These are phyloP conservation scores for Fusarium pseudoanthophilum DNA, from an alignment of 2,329 filamentous ascomycete species.

Conservation along the genomic window DNA sequence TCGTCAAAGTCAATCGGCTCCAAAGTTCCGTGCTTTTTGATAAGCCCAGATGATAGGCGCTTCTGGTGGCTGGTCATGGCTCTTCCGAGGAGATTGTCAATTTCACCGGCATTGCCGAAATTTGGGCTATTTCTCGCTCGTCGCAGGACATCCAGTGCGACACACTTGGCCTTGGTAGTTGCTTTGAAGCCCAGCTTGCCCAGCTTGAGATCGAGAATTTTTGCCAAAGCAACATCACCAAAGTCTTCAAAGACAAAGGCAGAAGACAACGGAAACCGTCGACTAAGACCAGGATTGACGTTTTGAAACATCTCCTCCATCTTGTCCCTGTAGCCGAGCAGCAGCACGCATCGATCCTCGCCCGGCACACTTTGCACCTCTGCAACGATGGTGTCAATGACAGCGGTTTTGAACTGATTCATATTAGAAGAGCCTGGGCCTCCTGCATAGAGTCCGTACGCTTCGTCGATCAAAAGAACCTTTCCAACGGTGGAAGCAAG, in stretches of 20 bases:
- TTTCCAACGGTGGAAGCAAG: conserved; percentile 74
- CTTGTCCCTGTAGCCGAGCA: conserved; percentile 76
- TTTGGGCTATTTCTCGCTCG: conserved; percentile 71
- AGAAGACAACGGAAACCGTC: conserved; percentile 72
- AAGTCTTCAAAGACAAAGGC: conserved; percentile 79
- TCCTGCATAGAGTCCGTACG: conserved; percentile 71
- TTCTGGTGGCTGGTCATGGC: conserved; percentile 41
- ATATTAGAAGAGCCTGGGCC: conserved; percentile 15
- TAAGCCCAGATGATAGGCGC: conserved; percentile 28
- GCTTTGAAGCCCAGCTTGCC: conserved; percentile 64
- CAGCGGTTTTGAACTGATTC: conserved; percentile 47
- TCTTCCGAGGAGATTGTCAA: conserved; percentile 61
- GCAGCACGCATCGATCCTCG: conserved; percentile 77
- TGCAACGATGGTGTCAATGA: conserved; percentile 79
- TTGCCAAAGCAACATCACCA: conserved; percentile 62
- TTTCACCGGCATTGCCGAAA: conserved; percentile 80
- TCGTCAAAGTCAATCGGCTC: conserved; percentile 81
- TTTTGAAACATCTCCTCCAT: conserved; percentile 80
- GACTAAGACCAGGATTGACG: conserved; percentile 74
- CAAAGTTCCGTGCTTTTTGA: conserved; percentile 66
- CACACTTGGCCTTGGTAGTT: conserved; percentile 61
- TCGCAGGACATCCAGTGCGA: conserved; percentile 68
- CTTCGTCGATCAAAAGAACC: conserved; percentile 83
- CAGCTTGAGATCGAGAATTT: conserved; percentile 73
- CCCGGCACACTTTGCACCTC: conserved; percentile 76